Evolutionary conservation across 352 stramenopile species (phyloP), one percentile per base, ranked within the genome.

Genomic region (Phytophthora citricola): DNA sequence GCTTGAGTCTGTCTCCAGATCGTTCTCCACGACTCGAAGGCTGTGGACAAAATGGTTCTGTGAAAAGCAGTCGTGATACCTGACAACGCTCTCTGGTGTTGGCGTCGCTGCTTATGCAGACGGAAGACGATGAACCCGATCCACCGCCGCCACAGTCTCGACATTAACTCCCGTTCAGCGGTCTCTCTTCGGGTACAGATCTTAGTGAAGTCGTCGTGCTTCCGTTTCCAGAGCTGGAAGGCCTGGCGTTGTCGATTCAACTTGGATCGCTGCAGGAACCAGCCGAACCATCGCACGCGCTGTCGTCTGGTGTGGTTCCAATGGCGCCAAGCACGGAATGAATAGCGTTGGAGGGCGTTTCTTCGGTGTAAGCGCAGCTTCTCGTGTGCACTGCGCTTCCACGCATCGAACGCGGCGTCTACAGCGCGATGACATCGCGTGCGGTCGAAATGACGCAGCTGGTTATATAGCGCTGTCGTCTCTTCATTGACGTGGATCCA

Each of bases 71-170:
- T 58, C 47, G 22, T 20, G 38, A 61, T 29, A 1, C 54, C 47
- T 1, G 10, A 17, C 3, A 70, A 32, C 12, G 45, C 47, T 48
- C 32, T 54, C 8, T 51, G 38, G 15, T 74, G 66, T 11, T 74
- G 66, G 5, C n/a, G 24, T 4, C 46, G 46, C 26, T 63, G 53
- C n/a, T 51, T 45, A 9, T 50, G 51, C 11, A 73, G 53, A 20
- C 69, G 69, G 12, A 45, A 63, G n/a, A 39, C 31, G 6, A 71
- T 17, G 8, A 67, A 67, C 2, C 48, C 39, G 41, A 66, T 31
- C 69, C 69, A 76, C 39, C 64, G 63, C 59, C 58, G 58, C 69
- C 69, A 76, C 20, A 73, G 20, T 31, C 69, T 58, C 10, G 41
- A 39, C 22, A 63, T n/a, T 12, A 76, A 24, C 40, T 76, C 69